phyloP scores from a whole-genome alignment of 805 yeast species.

The Starmerella kuoi region DNA sequence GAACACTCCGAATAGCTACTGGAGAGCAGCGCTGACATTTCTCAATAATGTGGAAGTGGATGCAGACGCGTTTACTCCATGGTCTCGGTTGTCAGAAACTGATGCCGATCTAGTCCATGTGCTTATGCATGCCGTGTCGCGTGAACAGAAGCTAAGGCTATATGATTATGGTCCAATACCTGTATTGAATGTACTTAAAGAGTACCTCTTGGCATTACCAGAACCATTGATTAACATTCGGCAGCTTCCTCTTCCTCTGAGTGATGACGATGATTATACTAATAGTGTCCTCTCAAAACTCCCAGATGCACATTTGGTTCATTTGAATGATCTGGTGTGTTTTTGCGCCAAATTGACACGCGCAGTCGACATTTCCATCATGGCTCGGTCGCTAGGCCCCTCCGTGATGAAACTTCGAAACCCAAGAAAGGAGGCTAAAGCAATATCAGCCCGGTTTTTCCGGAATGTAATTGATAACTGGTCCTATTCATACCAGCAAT shows the following conservation, averaged over 20 bases:
- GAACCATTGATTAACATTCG: conserved; percentile 42
- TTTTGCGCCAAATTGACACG: not conserved
- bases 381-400: conserved; percentile 41
- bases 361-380: not conserved
- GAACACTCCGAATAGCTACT: conserved; percentile 20
- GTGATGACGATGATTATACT: conserved; percentile 39
- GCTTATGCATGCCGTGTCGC: conserved; percentile 26
- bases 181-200: conserved; percentile 35
- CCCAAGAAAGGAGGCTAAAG: conserved; percentile 37
- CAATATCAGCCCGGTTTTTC: conserved; percentile 43
- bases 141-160: conserved; percentile 43
- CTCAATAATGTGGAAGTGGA: conserved; percentile 6
- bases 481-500: conserved; percentile 6
- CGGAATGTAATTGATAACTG: conserved; percentile 41
- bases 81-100: not conserved
- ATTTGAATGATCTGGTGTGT: conserved; percentile 2
- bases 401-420: conserved; percentile 44
- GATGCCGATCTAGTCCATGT: conserved; percentile 15
- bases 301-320: conserved; percentile 6
- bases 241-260: conserved; percentile 41
- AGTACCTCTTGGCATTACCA: conserved; percentile 41
- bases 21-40: conserved; percentile 23
- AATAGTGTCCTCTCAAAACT: conserved; percentile 27
- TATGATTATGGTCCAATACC: conserved; percentile 46
- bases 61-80: conserved; percentile 5